Percentiles rank a stretch among this genome's conserved stretches.
Evolutionary conservation across 2,329 filamentous ascomycete species (phyloP).

Genomic region (Colletotrichum camelliae): DNA sequence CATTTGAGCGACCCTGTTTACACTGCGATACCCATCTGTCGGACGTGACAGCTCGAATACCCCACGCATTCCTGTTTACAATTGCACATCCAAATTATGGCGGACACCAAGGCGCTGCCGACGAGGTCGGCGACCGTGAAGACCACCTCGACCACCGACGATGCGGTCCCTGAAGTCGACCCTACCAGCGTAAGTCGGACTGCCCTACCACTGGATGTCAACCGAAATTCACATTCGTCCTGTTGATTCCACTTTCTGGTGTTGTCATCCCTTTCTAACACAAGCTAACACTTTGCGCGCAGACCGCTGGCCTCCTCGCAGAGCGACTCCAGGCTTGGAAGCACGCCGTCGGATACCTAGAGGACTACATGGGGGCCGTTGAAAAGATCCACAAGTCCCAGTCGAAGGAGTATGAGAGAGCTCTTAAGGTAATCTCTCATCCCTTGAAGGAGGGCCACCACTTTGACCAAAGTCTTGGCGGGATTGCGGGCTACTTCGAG

Average conservation of each 20-base stretch:
- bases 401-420: slow-evolving; percentile 94
- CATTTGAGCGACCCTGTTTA: neutral
- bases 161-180: slow-evolving; percentile 63
- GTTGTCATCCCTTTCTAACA: neutral
- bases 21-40: neutral
- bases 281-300: slow-evolving; percentile 7
- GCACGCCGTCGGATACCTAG: slow-evolving; percentile 87
- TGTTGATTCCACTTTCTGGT: neutral
- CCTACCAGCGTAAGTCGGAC: slow-evolving; percentile 57
- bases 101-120: slow-evolving; percentile 40
- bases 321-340: slow-evolving; percentile 96
- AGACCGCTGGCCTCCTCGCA: slow-evolving; percentile 81
- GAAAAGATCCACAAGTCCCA: slow-evolving; percentile 87
- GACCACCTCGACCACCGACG: slow-evolving; percentile 44
- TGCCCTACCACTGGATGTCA: neutral
- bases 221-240: neutral
- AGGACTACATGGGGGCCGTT: slow-evolving; percentile 85
- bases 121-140: slow-evolving; percentile 50
- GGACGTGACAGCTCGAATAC: neutral
- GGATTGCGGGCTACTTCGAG: slow-evolving; percentile 89
- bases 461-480: slow-evolving; percentile 89
- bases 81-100: slow-evolving; percentile 34
- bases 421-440: slow-evolving; percentile 87
- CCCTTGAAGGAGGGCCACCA: slow-evolving; percentile 90
- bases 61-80: neutral